These are phyloP conservation scores for Naganishia sp. DNA, from an alignment of 1,284 basidiomycete genomes.

Conservation along the genomic window DNA sequence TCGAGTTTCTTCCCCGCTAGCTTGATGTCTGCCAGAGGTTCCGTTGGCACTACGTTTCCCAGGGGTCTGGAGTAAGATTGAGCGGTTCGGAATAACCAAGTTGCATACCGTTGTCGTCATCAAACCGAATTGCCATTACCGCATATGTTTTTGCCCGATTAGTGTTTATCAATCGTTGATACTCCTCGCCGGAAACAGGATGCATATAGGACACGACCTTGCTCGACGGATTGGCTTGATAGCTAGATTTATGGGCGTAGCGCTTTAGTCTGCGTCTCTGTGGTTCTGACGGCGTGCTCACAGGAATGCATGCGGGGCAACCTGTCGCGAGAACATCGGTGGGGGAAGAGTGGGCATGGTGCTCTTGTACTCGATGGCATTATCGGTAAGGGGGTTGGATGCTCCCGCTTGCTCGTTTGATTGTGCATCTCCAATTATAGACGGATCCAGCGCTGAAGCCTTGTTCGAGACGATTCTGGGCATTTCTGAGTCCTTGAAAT, in stretches of 20 bases:
- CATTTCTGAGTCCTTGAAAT: slow-evolving; percentile 66
- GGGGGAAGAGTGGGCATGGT: slow-evolving; percentile 75
- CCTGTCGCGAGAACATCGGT: slow-evolving; percentile 76
- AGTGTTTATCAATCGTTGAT: slow-evolving; percentile 73
- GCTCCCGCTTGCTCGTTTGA: no score
- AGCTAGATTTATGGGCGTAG: slow-evolving; percentile 57
- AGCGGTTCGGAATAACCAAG: no score
- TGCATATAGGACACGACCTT: slow-evolving; percentile 66
- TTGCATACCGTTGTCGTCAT: slow-evolving; percentile 60
- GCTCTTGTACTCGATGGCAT: slow-evolving; percentile 47
- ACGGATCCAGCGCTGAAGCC: slow-evolving; percentile 36
- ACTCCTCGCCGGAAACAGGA: slow-evolving; percentile 75
- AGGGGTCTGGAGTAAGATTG: slow-evolving; percentile 18
- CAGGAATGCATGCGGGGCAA: slow-evolving; percentile 76
- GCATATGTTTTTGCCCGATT: slow-evolving; percentile 68
- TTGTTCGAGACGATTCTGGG: slow-evolving; percentile 57
- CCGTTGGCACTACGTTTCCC: background rate
- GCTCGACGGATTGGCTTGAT: slow-evolving; percentile 72
- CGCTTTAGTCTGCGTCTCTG: background rate
- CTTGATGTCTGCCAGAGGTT: slow-evolving; percentile 64
- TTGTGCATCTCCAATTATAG: slow-evolving; percentile 26
- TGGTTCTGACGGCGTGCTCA: slow-evolving; percentile 46
- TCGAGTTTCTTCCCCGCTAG: slow-evolving; percentile 63
- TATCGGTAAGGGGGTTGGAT: background rate
- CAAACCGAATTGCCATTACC: slow-evolving; percentile 67